These are phyloP conservation scores for Dichomitus squalens DNA, from an alignment of 1,284 basidiomycete genomes.

Conservation along the genomic window DNA sequence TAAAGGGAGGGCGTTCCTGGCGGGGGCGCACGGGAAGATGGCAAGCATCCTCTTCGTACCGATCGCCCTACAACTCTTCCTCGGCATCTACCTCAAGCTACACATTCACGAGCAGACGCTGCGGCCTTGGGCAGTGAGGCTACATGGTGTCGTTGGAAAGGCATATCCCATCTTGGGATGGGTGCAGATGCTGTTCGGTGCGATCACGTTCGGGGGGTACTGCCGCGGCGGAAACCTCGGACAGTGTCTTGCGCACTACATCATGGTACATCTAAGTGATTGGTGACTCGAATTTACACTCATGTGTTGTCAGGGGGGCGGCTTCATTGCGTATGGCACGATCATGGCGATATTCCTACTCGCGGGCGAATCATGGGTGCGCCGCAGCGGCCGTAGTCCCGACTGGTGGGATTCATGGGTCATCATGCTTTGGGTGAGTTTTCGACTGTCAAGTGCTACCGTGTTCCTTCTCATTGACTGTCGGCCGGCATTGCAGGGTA, in stretches of 20 bases:
- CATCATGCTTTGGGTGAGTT: conserved; percentile 83
- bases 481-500: conserved; percentile 44
- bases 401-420: conserved; percentile 93
- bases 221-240: conserved; percentile 74
- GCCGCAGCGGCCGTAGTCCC: conserved; percentile 71
- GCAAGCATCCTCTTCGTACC: conserved; percentile 72
- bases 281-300: not conserved
- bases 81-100: conserved; percentile 92
- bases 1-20: conserved; percentile 71
- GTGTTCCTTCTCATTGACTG: not conserved
- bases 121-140: conserved; percentile 72
- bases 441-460: too few relatives aligned
- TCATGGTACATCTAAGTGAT: conserved; percentile 59
- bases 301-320: conserved; percentile 53
- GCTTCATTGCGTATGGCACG: conserved; percentile 86
- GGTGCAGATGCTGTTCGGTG: conserved; percentile 82
- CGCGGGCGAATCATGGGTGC: conserved; percentile 84
- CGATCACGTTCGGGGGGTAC: conserved; percentile 65
- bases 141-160: conserved; percentile 86
- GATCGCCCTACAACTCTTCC: conserved; percentile 65
- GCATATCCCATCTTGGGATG: conserved; percentile 87
- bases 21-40: conserved; percentile 71
- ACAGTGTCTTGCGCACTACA: conserved; percentile 90
- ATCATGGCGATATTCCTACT: conserved; percentile 86
- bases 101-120: conserved; percentile 85